phyloP scores from a whole-genome alignment of 2,329 filamentous ascomycete genomes.

The Corynespora cassiicola region DNA sequence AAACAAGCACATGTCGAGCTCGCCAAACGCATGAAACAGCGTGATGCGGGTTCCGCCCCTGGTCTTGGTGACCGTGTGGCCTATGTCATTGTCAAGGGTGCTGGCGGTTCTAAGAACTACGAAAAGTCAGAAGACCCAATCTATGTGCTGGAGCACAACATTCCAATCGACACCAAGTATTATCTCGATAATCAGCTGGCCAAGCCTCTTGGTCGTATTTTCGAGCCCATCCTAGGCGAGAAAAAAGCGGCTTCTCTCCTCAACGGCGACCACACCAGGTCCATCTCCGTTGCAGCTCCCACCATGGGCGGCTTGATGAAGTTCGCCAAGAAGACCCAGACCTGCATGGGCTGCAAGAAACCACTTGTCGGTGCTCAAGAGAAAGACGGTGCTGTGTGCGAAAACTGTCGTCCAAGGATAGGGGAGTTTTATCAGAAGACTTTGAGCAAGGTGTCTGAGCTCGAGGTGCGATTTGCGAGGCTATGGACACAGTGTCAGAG shows the following conservation, averaged over 20 bases:
- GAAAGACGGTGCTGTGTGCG: constrained; percentile 83
- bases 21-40: constrained; percentile 94
- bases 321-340: constrained; percentile 96
- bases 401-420: constrained; percentile 81
- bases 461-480: constrained; percentile 90
- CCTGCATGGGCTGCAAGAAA: constrained; percentile 99
- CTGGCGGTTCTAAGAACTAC: constrained; percentile 90
- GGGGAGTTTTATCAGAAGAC: constrained; percentile 95
- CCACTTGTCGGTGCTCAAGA: constrained; percentile 82
- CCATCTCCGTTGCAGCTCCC: constrained; percentile 90
- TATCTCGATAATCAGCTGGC: constrained; percentile 98
- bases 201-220: constrained; percentile 92
- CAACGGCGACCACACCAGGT: constrained; percentile 92
- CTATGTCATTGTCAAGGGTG: constrained; percentile 96
- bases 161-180: constrained; percentile 97
- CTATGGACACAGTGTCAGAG: constrained; percentile 98
- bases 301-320: constrained; percentile 96
- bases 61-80: constrained; percentile 93
- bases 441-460: constrained; percentile 83
- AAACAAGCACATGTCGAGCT: constrained; percentile 98
- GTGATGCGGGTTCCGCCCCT: constrained; percentile 92
- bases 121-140: constrained; percentile 97
- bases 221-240: constrained; percentile 96
- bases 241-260: constrained; percentile 86
- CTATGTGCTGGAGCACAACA: constrained; percentile 95